phyloP scores from a whole-genome alignment of 208 protist genomes.

The Trypanosoma mega region DNA sequence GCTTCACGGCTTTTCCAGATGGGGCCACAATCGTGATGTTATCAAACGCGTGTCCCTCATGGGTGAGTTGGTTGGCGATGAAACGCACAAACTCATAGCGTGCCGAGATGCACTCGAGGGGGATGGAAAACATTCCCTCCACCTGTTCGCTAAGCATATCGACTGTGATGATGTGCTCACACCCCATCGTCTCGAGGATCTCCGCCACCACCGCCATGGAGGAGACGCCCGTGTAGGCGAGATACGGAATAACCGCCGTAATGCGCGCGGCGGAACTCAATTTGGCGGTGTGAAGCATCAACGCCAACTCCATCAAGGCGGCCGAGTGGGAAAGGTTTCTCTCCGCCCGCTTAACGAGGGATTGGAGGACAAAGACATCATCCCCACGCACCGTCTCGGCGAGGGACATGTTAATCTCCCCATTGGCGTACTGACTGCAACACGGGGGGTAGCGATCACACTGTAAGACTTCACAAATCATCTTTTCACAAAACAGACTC shows the following conservation, averaged over 20 bases:
- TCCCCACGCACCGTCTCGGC: slow-evolving; percentile 89
- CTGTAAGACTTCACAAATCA: slow-evolving; percentile 79
- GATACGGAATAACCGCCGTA: slow-evolving; percentile 94
- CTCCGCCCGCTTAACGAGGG: slow-evolving; percentile 67
- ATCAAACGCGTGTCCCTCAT: slow-evolving; percentile 62
- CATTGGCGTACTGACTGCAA: slow-evolving; percentile 78
- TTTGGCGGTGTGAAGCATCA: slow-evolving; percentile 84
- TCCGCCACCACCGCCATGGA: slow-evolving; percentile 91
- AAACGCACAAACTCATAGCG: slow-evolving; percentile 88
- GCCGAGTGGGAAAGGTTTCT: slow-evolving; percentile 86
- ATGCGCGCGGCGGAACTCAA: slow-evolving; percentile 81
- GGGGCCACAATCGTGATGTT: slow-evolving; percentile 83
- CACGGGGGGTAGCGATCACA: slow-evolving; percentile 46
- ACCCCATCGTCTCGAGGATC: slow-evolving; percentile 87
- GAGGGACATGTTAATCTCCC: slow-evolving; percentile 83
- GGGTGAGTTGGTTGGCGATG: slow-evolving; percentile 54
- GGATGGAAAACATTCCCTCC: slow-evolving; percentile 94
- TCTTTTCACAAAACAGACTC: slow-evolving; percentile 65
- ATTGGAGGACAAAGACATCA: slow-evolving; percentile 96
- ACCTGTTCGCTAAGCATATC: slow-evolving; percentile 93
- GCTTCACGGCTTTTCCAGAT: slow-evolving; percentile 47
- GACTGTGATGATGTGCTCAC: slow-evolving; percentile 90
- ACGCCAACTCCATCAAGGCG: slow-evolving; percentile 90
- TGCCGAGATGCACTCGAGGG: slow-evolving; percentile 87
- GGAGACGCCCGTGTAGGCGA: slow-evolving; percentile 88